A percentile compares a stretch with the other conserved stretches of the same genome.
These are phyloP conservation scores for Metschnikowia cerradonensis DNA, from an alignment of 805 yeast species.

Conservation along the genomic window DNA sequence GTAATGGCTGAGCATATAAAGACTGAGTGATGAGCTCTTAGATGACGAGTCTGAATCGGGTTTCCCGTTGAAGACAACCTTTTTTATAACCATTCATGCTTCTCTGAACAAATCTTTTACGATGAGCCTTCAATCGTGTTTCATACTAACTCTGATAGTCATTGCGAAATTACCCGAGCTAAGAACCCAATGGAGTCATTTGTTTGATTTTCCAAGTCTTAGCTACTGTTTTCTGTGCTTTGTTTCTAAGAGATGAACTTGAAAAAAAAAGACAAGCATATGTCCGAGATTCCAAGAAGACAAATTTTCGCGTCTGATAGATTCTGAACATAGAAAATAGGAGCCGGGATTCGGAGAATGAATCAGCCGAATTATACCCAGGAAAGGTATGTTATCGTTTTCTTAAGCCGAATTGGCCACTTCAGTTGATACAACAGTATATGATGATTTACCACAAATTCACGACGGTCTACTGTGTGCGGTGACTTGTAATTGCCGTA, in stretches of 20 bases:
- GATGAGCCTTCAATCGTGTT: neutral
- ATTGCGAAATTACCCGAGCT: conserved; percentile 2
- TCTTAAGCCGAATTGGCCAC: no score
- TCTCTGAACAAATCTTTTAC: conserved; percentile 45
- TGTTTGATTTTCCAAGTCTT: conserved; percentile 8
- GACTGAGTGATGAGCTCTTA: conserved; percentile 52
- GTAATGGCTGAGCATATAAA: conserved; percentile 9
- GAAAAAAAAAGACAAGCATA: conserved; percentile 92
- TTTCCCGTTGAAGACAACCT: conserved; percentile 87
- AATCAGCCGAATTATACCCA: conserved; percentile 2
- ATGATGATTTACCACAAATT: conserved; percentile 47
- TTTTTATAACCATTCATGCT: conserved; percentile 91
- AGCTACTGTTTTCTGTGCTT: conserved; percentile 18
- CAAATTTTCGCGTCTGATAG: conserved; percentile 50
- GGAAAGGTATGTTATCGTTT: conserved; percentile 16
- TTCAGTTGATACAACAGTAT: conserved; percentile 19
- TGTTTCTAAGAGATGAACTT: conserved; percentile 55
- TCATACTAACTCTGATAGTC: conserved; percentile 9
- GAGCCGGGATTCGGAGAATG: conserved; percentile 22
- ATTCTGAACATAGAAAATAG: conserved; percentile 17
- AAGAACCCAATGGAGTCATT: neutral
- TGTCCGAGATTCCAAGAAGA: conserved; percentile 81
- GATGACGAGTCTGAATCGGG: conserved; percentile 99
- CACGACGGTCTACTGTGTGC: conserved; percentile 53
- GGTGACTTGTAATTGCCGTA: conserved; percentile 42